These are phyloP conservation scores for Hypoxylon crocopeplum DNA, from an alignment of 495 filamentous ascomycete genomes.

Conservation along the genomic window DNA sequence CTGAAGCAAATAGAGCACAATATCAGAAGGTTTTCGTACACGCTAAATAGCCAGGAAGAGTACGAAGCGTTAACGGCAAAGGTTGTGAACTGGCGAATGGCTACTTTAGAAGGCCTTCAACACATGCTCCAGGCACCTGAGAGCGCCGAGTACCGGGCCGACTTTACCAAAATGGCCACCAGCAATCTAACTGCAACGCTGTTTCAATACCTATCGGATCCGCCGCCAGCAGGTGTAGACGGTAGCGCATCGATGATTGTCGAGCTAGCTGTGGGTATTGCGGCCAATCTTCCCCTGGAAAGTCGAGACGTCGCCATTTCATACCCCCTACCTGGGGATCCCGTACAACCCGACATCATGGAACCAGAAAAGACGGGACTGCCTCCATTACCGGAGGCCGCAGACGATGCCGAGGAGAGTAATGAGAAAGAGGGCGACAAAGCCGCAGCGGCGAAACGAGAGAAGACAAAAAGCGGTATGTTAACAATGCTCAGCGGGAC, in stretches of 20 bases:
- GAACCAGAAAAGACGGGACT: constrained; percentile 77
- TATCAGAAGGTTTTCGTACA: constrained; percentile 76
- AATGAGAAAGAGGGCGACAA: constrained; percentile 53
- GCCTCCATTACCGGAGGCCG: constrained; percentile 67
- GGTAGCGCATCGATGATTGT: constrained; percentile 88
- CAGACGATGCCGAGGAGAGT: constrained; percentile 57
- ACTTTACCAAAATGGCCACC: constrained; percentile 72
- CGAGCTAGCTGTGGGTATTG: constrained; percentile 86
- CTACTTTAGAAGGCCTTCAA: constrained; percentile 89
- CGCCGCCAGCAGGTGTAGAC: constrained; percentile 77
- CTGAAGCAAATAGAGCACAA: constrained; percentile 90
- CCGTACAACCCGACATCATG: constrained; percentile 75
- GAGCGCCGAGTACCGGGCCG: constrained; percentile 65
- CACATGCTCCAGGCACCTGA: constrained; percentile 70
- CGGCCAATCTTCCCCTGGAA: constrained; percentile 86
- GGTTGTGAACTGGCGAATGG: constrained; percentile 90
- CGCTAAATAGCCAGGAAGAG: constrained; percentile 79
- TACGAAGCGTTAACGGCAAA: constrained; percentile 86
- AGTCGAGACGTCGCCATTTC: constrained; percentile 88
- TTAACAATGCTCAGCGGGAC: constrained; percentile 41
- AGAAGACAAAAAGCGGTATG: constrained; percentile 45
- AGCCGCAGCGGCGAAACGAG: constrained; percentile 46
- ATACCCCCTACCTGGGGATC: constrained; percentile 77
- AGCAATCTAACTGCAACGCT: constrained; percentile 74
- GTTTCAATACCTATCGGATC: constrained; percentile 74